Conservation (phyloP, 305 asterid genomes). For the Striga hermonthica region DNA sequence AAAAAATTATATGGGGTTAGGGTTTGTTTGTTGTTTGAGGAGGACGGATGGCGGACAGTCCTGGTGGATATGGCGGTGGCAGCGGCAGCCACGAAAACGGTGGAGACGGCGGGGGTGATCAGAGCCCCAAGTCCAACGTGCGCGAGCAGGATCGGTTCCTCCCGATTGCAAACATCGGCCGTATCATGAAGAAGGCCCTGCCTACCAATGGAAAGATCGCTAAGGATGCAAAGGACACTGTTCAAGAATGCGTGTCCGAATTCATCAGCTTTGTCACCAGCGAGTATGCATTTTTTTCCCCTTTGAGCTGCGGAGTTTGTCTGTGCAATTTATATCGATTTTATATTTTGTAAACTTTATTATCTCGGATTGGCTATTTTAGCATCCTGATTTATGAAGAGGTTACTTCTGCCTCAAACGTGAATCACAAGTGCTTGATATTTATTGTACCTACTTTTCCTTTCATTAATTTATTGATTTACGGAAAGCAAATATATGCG, state of each 20-base stretch:
- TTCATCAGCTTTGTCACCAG: conserved; percentile 69
- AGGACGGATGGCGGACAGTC: conserved; percentile 53
- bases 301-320: not conserved
- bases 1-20: conserved; percentile 31
- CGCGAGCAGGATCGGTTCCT: conserved; percentile 75
- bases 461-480: too few relatives aligned
- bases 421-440: too few relatives aligned
- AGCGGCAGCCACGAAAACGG: conserved; percentile 42
- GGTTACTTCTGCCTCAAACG: not conserved
- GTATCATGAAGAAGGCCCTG: conserved; percentile 67
- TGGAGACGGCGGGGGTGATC: conserved; percentile 45
- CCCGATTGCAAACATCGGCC: conserved; percentile 68
- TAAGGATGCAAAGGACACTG: conserved; percentile 60
- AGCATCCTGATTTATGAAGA: not conserved
- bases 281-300: conserved; percentile 39
- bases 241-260: conserved; percentile 71
- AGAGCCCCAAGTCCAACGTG: conserved; percentile 57
- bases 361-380: too few relatives aligned
- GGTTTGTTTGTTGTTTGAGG: conserved; percentile 37
- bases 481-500: too few relatives aligned
- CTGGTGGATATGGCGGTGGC: conserved; percentile 47
- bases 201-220: conserved; percentile 58
- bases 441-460: too few relatives aligned
- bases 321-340: not conserved
- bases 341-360: not conserved